A percentile compares a stretch with the other conserved stretches of the same genome.
Conservation (phyloP, 2,329 filamentous ascomycete species). For the Neofusicoccum ribis region DNA sequence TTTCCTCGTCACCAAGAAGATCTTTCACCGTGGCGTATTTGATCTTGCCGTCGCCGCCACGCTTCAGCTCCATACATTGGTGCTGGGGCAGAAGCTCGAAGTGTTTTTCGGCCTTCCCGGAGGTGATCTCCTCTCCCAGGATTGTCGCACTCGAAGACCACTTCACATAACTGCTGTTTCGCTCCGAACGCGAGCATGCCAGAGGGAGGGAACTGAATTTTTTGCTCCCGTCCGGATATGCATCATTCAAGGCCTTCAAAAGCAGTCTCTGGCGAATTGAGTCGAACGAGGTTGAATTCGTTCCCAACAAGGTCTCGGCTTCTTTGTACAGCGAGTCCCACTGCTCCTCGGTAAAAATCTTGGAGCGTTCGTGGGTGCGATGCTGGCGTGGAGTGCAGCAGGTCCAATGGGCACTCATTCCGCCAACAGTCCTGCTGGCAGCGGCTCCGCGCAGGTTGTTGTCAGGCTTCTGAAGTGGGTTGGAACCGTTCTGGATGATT, state of each 20-base stretch:
- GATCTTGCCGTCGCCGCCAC: neutral
- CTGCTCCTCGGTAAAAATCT: neutral
- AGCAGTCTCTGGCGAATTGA: neutral
- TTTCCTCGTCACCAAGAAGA: neutral
- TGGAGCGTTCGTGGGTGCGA: neutral
- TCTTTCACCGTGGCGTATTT: neutral
- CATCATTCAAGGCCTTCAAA: neutral
- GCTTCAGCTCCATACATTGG: neutral
- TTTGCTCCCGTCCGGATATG: neutral
- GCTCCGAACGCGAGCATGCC: neutral
- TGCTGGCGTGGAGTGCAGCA: slow-evolving; percentile 24
- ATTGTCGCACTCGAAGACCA: neutral
- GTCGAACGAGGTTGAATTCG: neutral
- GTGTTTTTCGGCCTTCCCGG: neutral
- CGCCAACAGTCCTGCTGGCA: slow-evolving; percentile 26
- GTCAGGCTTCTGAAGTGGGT: slow-evolving; percentile 23
- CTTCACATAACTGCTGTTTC: neutral
- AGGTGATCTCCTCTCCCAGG: neutral
- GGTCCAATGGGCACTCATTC: slow-evolving; percentile 31
- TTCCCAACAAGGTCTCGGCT: neutral
- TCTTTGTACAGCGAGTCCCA: neutral
- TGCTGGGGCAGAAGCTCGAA: neutral
- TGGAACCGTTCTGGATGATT: neutral
- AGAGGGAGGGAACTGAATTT: neutral
- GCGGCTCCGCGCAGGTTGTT: slow-evolving; percentile 21